Evolutionary conservation across 768 basidiomycete species (phyloP).

Genomic region (Cystobasidium ongulense): DNA sequence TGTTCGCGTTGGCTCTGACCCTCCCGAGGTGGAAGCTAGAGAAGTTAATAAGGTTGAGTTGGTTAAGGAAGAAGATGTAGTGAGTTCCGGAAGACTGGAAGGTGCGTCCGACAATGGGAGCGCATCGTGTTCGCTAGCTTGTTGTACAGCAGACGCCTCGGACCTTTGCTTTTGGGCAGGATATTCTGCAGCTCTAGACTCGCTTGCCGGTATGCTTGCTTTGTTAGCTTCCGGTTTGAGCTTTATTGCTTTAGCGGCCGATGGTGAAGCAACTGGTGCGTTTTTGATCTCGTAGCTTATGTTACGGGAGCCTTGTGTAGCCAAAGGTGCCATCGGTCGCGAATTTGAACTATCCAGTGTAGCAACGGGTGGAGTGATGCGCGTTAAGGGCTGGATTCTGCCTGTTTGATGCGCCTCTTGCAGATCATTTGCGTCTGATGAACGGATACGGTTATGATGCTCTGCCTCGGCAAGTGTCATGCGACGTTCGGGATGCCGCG

Average conservation of each 20-base stretch:
- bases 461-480: not conserved
- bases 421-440: not conserved
- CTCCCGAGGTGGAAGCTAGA: not conserved
- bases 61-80: not conserved
- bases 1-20: not conserved
- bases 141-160: no score
- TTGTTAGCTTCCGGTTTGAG: no score
- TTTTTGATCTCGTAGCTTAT: no score
- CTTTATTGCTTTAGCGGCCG: no score
- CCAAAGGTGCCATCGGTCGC: no score
- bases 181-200: no score
- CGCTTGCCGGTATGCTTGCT: no score
- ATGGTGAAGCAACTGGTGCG: no score
- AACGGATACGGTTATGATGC: not conserved
- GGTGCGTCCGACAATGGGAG: not conserved
- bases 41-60: not conserved
- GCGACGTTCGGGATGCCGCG: not conserved
- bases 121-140: not conserved
- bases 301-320: no score
- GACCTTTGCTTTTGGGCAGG: no score
- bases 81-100: not conserved
- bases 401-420: not conserved
- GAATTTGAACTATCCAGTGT: no score
- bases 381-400: not conserved
- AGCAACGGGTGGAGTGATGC: not conserved